Evolutionary conservation across 2,329 filamentous ascomycete species (phyloP), one percentile per base, ranked within the genome.

Genomic region (Ascochyta pisi): DNA sequence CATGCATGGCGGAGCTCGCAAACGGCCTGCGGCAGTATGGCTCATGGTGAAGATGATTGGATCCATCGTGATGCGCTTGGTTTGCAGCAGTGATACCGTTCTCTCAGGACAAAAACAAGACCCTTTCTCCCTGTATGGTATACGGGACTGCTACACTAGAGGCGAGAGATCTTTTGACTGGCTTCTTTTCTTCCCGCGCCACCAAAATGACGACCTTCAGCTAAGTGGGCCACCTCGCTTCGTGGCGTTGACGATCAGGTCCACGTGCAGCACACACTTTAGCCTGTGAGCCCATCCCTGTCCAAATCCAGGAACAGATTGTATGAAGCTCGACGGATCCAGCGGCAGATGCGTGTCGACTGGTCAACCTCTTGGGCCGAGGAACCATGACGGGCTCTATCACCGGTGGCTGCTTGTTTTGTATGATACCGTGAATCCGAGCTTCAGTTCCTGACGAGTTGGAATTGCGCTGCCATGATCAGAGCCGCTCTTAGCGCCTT

Each of bases 261-360:
- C 60, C 61, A 65, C 62, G 60, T 68, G 63, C 61, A 59, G 47
- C 50, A 44, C 47, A 41, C 53, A 60, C 37, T 62, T 65, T 66
- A 67, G 57, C 62, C 63, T 57, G 60, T 54, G 38, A 42, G 50
- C 41, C 39, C 37, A 62, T 56, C 41, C 37, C 41, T 56, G 54
- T 46, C n/a, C 35, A 31, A 38, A 48, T 56, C 35, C 54, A 61
- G 57, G 54, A 57, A 64, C 52, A 54, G 52, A 31, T 41, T 50
- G 23, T 47, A 27, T 15, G 38, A 42, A 57, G 49, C 37, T 54
- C 56, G 37, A 58, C 60, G 57, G 57, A 54, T 55, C 51, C 37
- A 54, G 59, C 62, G 63, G 62, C 50, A 64, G 58, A 51, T 58
- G 50, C 61, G 58, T 23, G 19, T 40, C 35, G 41, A 26, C 31